Conservation (phyloP, 495 filamentous ascomycete genomes). For the Cudoniella acicularis region DNA sequence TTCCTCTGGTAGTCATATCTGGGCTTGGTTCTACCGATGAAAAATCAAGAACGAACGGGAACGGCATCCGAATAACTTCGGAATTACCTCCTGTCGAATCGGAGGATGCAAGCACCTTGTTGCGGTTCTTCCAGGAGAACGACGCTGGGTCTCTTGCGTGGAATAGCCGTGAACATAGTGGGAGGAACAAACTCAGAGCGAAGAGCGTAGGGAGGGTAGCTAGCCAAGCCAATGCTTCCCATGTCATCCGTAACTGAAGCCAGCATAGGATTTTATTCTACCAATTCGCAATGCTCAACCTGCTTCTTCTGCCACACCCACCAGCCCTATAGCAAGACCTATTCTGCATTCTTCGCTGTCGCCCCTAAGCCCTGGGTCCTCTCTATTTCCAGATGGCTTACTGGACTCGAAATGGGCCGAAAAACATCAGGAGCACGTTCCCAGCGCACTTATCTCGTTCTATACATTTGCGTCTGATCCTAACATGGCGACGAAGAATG, state of each 20-base stretch:
- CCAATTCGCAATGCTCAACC: conserved; percentile 48
- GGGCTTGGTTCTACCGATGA: conserved; percentile 55
- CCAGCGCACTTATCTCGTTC: conserved; percentile 75
- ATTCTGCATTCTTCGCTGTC: conserved; percentile 84
- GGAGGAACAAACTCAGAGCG: conserved; percentile 56
- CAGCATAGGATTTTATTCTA: conserved; percentile 43
- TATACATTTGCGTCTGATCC: conserved; percentile 65
- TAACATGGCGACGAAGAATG: conserved; percentile 64
- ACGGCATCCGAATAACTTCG: conserved; percentile 58
- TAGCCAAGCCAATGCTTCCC: conserved; percentile 22
- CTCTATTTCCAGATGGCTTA: conserved; percentile 81
- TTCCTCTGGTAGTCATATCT: conserved; percentile 75
- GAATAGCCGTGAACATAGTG: conserved; percentile 44
- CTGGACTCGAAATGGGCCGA: conserved; percentile 75
- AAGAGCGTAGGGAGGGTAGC: conserved; percentile 75
- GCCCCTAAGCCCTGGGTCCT: conserved; percentile 74
- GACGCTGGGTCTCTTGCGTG: conserved; percentile 63
- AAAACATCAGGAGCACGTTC: conserved; percentile 80
- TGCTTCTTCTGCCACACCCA: conserved; percentile 41
- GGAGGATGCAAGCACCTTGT: conserved; percentile 60
- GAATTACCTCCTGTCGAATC: conserved; percentile 63
- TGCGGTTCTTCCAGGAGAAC: conserved; percentile 60
- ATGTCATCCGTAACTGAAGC: conserved; percentile 11
- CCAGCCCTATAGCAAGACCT: conserved; percentile 38
- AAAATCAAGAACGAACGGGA: conserved; percentile 54